Conservation (phyloP, 768 basidiomycete species). For the Daedaleopsis sinensis region DNA sequence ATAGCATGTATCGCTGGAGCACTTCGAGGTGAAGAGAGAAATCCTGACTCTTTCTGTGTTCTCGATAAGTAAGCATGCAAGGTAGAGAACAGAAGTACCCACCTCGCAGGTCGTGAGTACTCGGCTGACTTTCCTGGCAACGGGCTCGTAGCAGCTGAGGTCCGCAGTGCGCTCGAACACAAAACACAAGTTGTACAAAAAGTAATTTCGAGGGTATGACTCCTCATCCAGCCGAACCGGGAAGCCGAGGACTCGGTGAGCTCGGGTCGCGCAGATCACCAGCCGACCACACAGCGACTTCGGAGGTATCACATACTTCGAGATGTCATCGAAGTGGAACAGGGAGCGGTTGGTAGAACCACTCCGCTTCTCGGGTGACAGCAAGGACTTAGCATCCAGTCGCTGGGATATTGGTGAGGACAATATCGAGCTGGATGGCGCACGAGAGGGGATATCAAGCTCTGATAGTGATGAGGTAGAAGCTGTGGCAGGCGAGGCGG, state of each 20-base stretch:
- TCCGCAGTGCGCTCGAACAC: constrained; percentile 93
- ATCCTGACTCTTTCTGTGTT: constrained; percentile 81
- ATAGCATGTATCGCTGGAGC: constrained; percentile 76
- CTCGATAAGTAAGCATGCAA: neutral
- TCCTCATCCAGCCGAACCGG: constrained; percentile 72
- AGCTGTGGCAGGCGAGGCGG: constrained; percentile 38
- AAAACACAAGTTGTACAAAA: constrained; percentile 94
- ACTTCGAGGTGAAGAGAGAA: constrained; percentile 75
- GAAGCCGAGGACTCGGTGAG: constrained; percentile 89
- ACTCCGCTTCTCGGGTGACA: constrained; percentile 23
- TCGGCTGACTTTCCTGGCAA: constrained; percentile 92
- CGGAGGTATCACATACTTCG: constrained; percentile 92
- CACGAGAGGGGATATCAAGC: constrained; percentile 42
- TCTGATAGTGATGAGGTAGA: constrained; percentile 29
- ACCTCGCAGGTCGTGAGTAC: constrained; percentile 92
- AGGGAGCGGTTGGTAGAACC: constrained; percentile 51
- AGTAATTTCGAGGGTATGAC: constrained; percentile 83
- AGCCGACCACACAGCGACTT: constrained; percentile 85
- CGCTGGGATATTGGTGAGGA: constrained; percentile 50
- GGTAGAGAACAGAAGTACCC: constrained; percentile 25
- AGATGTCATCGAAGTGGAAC: constrained; percentile 90
- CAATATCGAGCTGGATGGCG: constrained; percentile 55
- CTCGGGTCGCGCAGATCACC: constrained; percentile 81
- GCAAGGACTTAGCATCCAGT: constrained; percentile 44
- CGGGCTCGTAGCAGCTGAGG: constrained; percentile 92